These are phyloP conservation scores for Ambrosia artemisiifolia DNA, from an alignment of 129 eudicot species.

Conservation along the genomic window DNA sequence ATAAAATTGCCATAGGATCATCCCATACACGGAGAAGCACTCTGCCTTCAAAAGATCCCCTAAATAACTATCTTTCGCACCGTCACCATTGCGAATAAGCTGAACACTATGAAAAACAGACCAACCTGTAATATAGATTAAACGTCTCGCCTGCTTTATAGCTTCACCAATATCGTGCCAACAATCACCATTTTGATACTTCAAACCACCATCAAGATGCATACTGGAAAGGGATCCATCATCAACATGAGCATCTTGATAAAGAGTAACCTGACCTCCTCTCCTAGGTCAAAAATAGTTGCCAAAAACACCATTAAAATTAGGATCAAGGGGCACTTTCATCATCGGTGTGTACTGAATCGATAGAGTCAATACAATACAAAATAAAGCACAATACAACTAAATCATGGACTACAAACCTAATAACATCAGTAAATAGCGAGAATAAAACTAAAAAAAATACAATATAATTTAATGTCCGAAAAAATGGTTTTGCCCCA, in stretches of 20 bases:
- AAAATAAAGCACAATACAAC: no score
- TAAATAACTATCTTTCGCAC: slow-evolving; percentile 25
- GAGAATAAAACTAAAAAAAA: no score
- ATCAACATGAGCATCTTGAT: slow-evolving; percentile 50
- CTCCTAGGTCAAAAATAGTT: slow-evolving; percentile 39
- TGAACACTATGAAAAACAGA: slow-evolving; percentile 34
- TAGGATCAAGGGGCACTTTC: slow-evolving; percentile 12
- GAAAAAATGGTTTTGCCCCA: no score
- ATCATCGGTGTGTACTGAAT: slow-evolving; percentile 37
- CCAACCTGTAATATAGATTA: slow-evolving; percentile 50
- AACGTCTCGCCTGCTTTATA: slow-evolving; percentile 31
- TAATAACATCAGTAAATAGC: no score
- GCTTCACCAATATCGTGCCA: slow-evolving; percentile 44
- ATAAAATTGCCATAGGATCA: slow-evolving; percentile 28
- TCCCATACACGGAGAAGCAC: slow-evolving; percentile 45
- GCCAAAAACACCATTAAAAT: slow-evolving; percentile 30
- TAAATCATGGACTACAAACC: no score
- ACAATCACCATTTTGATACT: slow-evolving; percentile 36
- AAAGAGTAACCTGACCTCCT: slow-evolving; percentile 48
- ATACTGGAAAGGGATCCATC: slow-evolving; percentile 28
- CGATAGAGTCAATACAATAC: slow-evolving; percentile 26
- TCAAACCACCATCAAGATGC: slow-evolving; percentile 35
- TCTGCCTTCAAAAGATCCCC: slow-evolving; percentile 44
- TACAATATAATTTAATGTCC: no score
- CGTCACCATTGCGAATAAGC: slow-evolving; percentile 37